Evolutionary conservation across 257 asterid genomes (phyloP), one percentile per base, ranked within the genome.

Genomic region (Vinca minor): DNA sequence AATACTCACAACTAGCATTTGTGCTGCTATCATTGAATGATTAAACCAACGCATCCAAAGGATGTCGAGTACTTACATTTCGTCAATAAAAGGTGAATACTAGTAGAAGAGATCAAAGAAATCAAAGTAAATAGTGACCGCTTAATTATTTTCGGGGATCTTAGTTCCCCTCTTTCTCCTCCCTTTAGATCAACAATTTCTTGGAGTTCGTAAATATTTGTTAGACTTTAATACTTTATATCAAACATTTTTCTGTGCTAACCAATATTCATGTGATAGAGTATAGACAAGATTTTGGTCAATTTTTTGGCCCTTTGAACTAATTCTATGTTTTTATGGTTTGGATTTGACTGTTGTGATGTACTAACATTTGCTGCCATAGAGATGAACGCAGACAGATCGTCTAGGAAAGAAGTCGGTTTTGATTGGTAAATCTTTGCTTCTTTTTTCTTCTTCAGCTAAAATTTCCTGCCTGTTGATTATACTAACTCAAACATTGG

Each of bases 41-140:
- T 73, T 68, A 63, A 66, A 63, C 26, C 71, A 62, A 31, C 78
- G 50, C 85, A 70, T 82, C 94, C 90, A 71, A 90, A 82, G 96
- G 93, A 76, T 83, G 89, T 62, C 76, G 69, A 69, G 63, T 64
- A 63, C 59, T 64, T 34, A 64, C 72, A 21, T 20, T 53, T 69
- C 74, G 71, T 67, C 71, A 80, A 76, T 72, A 59, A 66, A 74
- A 64, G 77, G 78, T 66, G 56, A 38, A 75, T 62, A 55, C 44
- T 68, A 60, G 54, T 38, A 56, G 67, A 69, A 44, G 55, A 62
- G 57, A 59, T 38, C 55, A 59, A 50, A 34, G 64, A 74, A 47
- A 58, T 62, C 58, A 68, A 67, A 61, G 62, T 67, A 71, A 54
- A 63, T 60, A 71, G 71, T 47, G 46, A 47, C 66, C 28, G 39